These are phyloP conservation scores for Auricularia heimuer DNA, from an alignment of 768 basidiomycete species.

Conservation along the genomic window DNA sequence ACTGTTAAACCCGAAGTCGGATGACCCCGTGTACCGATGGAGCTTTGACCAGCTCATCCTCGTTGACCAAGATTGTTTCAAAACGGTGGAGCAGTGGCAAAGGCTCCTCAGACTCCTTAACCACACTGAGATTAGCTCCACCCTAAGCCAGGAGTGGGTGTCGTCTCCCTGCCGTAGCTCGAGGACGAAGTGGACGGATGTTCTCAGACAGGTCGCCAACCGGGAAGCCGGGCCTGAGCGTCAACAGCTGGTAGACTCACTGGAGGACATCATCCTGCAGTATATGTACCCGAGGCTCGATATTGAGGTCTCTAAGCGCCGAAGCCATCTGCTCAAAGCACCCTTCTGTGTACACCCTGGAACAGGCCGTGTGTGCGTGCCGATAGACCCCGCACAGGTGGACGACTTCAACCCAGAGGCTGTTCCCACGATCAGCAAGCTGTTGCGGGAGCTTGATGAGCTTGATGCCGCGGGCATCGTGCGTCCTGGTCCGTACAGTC, in stretches of 20 bases:
- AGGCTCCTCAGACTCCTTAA: constrained; percentile 67
- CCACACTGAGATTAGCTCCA: constrained; percentile 38
- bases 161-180: constrained; percentile 45
- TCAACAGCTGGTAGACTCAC: constrained; percentile 22
- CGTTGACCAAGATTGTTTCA: constrained; percentile 78
- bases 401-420: constrained; percentile 73
- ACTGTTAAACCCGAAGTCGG: neutral
- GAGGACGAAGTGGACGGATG: constrained; percentile 61
- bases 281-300: constrained; percentile 96
- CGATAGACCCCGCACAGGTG: constrained; percentile 66
- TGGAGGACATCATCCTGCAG: constrained; percentile 84
- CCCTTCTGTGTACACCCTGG: constrained; percentile 97
- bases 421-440: constrained; percentile 80
- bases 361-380: constrained; percentile 92
- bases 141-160: constrained; percentile 52
- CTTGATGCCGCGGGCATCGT: constrained; percentile 10
- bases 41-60: constrained; percentile 63
- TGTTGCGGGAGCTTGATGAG: constrained; percentile 70
- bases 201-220: constrained; percentile 21
- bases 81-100: constrained; percentile 58
- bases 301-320: constrained; percentile 92
- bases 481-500: constrained; percentile 4
- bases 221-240: neutral
- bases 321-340: constrained; percentile 95
- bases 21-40: constrained; percentile 19